Base-by-base conservation (phyloP, 208 protist species). In the Willaertia magna region DNA sequence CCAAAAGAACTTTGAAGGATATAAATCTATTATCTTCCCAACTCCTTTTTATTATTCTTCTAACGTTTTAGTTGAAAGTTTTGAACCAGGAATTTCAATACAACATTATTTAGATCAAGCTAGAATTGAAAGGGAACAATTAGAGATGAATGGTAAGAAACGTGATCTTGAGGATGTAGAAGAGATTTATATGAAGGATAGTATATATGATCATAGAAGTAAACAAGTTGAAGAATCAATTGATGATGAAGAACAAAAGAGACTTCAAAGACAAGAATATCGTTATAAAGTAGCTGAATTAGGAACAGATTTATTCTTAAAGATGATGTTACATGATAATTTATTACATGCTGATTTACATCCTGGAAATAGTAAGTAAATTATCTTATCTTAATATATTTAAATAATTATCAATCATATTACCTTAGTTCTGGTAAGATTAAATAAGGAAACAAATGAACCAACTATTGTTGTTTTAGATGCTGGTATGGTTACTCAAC, bases 271-370 rank as follows among this genome's bases (percentile, higher is more conserved):
- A 49, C n/a, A 22, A 7, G 34, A 49, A 22, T 26, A 82, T 7
- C 26, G 55, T 34, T 26, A 84, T 44, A 12, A 14, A 20, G 42
- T 96, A 59, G 94, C 94, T 0, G 89, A 92, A 61, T 67, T 93
- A 11, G 94, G 95, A 2, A 95, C 94, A 79, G 91, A 96, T 79
- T 94, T 95, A 90, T 97, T 97, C 86, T 86, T 97, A 14, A 96
- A 96, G 86, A 97, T 97, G 95, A 90, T 97, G 14, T 95, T 97
- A 82, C 89, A 95, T 61, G 93, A 97, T 89, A 97, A 97, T 86
- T 96, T 97, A 90, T 91, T 96, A 43, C 95, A 97, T 88, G 95
- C 94, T 4, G 95, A 97, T 86, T 87, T 97, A 48, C 95, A 97
- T 83, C 95, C 95, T 9, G 95, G 95, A 14, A 97, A 97, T 78